These are phyloP conservation scores for Teunomyces stri DNA, from an alignment of 805 yeast species.

Conservation along the genomic window DNA sequence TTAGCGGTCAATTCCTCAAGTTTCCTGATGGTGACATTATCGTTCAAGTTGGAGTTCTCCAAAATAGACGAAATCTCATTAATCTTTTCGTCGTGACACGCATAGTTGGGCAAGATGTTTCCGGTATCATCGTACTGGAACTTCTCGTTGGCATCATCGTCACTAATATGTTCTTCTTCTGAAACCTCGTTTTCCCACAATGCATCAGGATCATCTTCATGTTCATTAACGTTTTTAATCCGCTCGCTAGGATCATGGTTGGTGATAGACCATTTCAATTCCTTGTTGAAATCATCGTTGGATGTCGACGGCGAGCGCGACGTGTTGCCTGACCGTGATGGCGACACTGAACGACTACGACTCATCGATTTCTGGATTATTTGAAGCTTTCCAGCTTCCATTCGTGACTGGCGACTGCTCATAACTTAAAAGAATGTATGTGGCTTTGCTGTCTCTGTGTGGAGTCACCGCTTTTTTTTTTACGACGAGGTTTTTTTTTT, in stretches of 20 bases:
- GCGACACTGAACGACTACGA: slow-evolving; percentile 39
- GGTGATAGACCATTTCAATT: slow-evolving; percentile 62
- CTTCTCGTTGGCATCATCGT: slow-evolving; percentile 54
- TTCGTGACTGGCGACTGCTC: slow-evolving; percentile 35
- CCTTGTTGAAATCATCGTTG: slow-evolving; percentile 39
- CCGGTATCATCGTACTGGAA: slow-evolving; percentile 63
- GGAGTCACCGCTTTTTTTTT: background rate
- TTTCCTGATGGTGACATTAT: slow-evolving; percentile 47
- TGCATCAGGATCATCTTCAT: slow-evolving; percentile 11
- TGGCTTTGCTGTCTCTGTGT: background rate
- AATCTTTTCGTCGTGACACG: slow-evolving; percentile 43
- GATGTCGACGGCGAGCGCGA: slow-evolving; percentile 35
- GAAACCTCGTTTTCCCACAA: slow-evolving; percentile 38
- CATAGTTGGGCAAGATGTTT: slow-evolving; percentile 55
- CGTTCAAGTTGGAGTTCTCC: slow-evolving; percentile 41
- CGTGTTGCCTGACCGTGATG: slow-evolving; percentile 24
- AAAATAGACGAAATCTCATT: slow-evolving; percentile 34
- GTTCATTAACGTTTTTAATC: slow-evolving; percentile 9
- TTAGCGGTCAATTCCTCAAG: slow-evolving; percentile 57
- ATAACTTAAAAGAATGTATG: slow-evolving; percentile 10
- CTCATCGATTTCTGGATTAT: slow-evolving; percentile 38
- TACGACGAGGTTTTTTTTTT: too few relatives aligned
- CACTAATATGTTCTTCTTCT: slow-evolving; percentile 62
- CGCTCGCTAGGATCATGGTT: slow-evolving; percentile 75
- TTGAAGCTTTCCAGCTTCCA: slow-evolving; percentile 43